These are phyloP conservation scores for Malassezia yamatoensis DNA, from an alignment of 1,284 basidiomycete genomes.

Conservation along the genomic window DNA sequence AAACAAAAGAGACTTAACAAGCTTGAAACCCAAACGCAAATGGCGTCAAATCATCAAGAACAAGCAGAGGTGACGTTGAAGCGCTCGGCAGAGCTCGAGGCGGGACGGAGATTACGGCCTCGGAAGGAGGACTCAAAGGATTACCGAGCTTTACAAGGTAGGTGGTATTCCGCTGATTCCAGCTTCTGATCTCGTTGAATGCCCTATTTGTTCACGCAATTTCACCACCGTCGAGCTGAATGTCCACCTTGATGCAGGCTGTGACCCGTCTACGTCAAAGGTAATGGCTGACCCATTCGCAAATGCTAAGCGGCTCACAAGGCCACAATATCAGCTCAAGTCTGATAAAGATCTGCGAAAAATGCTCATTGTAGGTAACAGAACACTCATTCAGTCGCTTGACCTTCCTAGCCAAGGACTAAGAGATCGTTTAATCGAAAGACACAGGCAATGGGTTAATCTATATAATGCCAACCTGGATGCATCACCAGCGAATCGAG, in stretches of 20 bases:
- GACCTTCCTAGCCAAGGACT: conserved; percentile 25
- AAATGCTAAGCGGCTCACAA: conserved; percentile 25
- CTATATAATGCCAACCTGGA: conserved; percentile 44
- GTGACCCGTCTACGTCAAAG: conserved; percentile 18
- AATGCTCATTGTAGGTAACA: conserved; percentile 20
- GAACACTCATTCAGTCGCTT: conserved; percentile 5
- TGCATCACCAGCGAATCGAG: conserved; percentile 27
- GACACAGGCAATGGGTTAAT: conserved; percentile 43
- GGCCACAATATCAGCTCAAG: conserved; percentile 34
- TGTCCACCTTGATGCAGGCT: conserved; percentile 35
- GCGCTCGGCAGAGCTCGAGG: neutral
- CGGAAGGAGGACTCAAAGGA: conserved; percentile 1
- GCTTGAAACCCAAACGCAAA: neutral
- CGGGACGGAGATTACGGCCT: neutral
- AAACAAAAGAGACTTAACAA: neutral
- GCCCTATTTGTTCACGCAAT: conserved; percentile 33
- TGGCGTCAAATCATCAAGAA: neutral
- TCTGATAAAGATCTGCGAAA: conserved; percentile 33
- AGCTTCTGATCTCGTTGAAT: conserved; percentile 23
- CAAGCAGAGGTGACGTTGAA: neutral
- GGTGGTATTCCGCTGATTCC: neutral
- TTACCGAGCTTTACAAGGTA: conserved; percentile 8
- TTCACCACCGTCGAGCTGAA: conserved; percentile 34
- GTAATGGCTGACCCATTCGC: conserved; percentile 12
- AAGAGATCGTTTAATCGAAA: conserved; percentile 27